Evolutionary conservation across 768 basidiomycete species (phyloP), one percentile per base, ranked within the genome.

Genomic region (Naganishia friedmannii): DNA sequence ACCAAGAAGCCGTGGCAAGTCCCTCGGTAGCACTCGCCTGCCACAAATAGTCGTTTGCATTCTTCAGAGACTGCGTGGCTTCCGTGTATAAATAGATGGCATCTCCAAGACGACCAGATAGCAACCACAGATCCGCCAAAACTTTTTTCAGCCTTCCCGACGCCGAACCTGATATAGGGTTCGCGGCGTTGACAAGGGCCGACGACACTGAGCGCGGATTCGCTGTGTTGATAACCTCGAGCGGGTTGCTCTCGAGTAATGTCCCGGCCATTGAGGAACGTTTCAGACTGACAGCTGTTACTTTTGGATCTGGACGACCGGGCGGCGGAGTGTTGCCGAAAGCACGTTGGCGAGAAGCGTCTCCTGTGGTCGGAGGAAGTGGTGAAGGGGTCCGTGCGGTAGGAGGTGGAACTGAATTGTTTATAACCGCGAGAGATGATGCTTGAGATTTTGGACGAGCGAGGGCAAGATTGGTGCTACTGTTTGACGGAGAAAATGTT

Each of bases 21-120:
- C 92, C 92, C 82, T 99, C 96, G 54, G 92, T 83, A 0, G 89
- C 88, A 15, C 89, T 88, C 0, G 92, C 95, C 78, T 93, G 90
- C 95, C 95, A 99, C 31, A 90, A 84, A 28, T 86, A 81, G 79
- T 97, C 95, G 67, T 87, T 86, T 9, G 87, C 85, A 0, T 84
- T 83, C 79, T 89, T 90, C 74, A 92, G 88, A n/a, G 90, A 78
- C 37, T 85, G 85, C 21, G 92, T 82, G 15, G 93, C 89, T 83
- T 98, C 93, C 65, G 87, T 86, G 80, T 93, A 98, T 87, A 92
- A 92, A 65, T 89, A 84, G 48, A 84, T 82, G 0, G 95, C 89
- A 76, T 98, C 93, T 58, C 88, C 87, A 45, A 87, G 86, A 72
- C 91, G 85, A n/a, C 96, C 95, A 8, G 92, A 86, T 29, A 98